Evolutionary conservation across 2,329 filamentous ascomycete genomes (phyloP).

Genomic region (Thermochaetoides dissita): DNA sequence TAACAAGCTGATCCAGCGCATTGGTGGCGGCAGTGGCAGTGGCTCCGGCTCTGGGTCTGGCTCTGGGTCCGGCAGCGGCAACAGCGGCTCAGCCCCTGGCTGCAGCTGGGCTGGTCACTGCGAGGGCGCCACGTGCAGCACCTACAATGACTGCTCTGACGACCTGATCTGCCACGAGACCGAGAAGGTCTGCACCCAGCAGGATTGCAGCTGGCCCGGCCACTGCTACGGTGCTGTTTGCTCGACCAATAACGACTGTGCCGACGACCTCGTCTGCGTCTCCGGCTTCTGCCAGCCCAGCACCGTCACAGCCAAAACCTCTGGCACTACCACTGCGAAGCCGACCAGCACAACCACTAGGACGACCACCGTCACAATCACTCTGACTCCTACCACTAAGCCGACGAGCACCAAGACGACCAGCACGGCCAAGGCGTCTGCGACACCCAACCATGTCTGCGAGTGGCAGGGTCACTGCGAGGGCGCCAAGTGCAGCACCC

Average conservation of each 20-base stretch:
- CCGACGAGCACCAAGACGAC: not conserved
- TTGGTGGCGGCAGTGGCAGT: too few species aligned
- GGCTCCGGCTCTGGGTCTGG: too few species aligned
- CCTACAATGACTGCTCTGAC: constrained; percentile 1
- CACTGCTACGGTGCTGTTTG: constrained; percentile 4
- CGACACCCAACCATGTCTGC: not conserved
- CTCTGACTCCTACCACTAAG: too few species aligned
- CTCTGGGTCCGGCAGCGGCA: not conserved
- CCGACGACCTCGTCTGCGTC: not conserved
- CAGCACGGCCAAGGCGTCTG: not conserved
- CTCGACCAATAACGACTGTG: constrained; percentile 1
- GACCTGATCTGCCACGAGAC: not conserved
- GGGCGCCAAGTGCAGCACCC: not conserved
- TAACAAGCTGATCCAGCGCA: constrained; percentile 31
- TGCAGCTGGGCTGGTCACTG: constrained; percentile 5
- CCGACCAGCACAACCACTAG: too few species aligned
- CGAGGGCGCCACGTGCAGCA: not conserved
- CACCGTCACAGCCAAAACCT: too few species aligned
- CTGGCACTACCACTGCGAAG: too few species aligned
- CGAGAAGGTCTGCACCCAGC: constrained; percentile 4
- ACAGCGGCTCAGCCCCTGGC: not conserved
- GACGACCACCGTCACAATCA: too few species aligned
- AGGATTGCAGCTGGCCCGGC: constrained; percentile 1
- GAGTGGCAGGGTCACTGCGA: not conserved
- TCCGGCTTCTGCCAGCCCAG: too few species aligned